phyloP scores from a whole-genome alignment of 106 monocot species.

The Apostasia shenzhenica region DNA sequence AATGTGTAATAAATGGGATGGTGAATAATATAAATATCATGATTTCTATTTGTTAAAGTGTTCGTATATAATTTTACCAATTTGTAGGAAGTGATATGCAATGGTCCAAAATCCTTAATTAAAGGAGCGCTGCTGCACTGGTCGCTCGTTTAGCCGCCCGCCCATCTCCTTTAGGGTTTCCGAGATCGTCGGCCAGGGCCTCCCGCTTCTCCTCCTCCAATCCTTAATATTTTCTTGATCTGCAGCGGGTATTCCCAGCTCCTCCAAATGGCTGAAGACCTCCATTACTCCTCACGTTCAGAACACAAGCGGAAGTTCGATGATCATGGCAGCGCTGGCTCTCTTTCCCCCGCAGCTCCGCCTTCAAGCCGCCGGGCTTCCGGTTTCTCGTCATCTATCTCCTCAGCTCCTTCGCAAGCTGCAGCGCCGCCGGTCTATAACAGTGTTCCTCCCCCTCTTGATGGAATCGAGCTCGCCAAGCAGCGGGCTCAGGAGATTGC shows the following conservation, averaged over 20 bases:
- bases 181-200: neutral
- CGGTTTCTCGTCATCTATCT: slow-evolving; percentile 16
- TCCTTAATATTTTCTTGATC: neutral
- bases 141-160: no score
- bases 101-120: no score
- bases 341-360: slow-evolving; percentile 7
- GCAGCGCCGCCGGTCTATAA: slow-evolving; percentile 28
- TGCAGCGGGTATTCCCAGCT: neutral
- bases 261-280: slow-evolving; percentile 60
- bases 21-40: no score
- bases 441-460: slow-evolving; percentile 37
- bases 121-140: no score
- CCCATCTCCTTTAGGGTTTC: neutral
- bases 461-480: slow-evolving; percentile 54
- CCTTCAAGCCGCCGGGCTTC: slow-evolving; percentile 12
- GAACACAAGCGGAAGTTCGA: slow-evolving; percentile 72
- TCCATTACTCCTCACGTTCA: slow-evolving; percentile 24
- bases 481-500: slow-evolving; percentile 62
- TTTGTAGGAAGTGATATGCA: no score
- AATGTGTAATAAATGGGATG: no score
- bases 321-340: slow-evolving; percentile 7
- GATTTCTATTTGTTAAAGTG: no score
- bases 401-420: neutral
- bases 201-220: neutral
- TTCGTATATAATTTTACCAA: no score